Base-by-base conservation (phyloP, 306 rosid species). In the Pyrus bretschneideri region DNA sequence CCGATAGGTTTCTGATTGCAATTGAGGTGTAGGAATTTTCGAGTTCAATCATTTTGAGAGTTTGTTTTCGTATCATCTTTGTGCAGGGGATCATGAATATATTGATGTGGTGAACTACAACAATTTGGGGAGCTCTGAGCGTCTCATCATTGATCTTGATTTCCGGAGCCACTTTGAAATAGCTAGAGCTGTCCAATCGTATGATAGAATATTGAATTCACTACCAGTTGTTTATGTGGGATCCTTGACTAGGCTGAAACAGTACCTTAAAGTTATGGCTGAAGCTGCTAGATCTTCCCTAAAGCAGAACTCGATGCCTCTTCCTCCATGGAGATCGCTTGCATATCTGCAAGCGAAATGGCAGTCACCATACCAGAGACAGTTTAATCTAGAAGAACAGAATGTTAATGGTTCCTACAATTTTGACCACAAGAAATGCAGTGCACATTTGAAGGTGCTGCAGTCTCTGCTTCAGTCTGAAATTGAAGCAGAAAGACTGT, bases 121-220 rank as follows among this genome's bases (percentile, higher is more conserved):
- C 72, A 63, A 62, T 65, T 76, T 74, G 33, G 97, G 92, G 70
- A 81, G 49, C 81, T 81, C 88, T 11, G 98, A 95, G 82, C 91
- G 97, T 35, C 71, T 95, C 85, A 85, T 95, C 67, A 68, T 96
- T 30, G 99, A 96, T 67, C 85, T 96, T 2, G 99, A 96, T 81
- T 96, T 92, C 74, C 84, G 87, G 61, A 96, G 99, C 87, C 99
- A 96, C 86, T 96, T 96, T 84, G 99, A 96, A 79, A 96, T 96
- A 79, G 98, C 99, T 55, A 88, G 97, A 87, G 99, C 99, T 55
- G 98, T 96, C 23, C 93, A 88, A 60, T 89, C 97, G 5, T 96
- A 96, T 14, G 90, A 86, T 70, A 86, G 86, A 78, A 86, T 96
- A 85, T 80, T 96, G 86, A 87, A 90, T 33, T 92, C 94, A 0